Base-by-base conservation (phyloP, 345 rosid species). In the Brassica juncea region DNA sequence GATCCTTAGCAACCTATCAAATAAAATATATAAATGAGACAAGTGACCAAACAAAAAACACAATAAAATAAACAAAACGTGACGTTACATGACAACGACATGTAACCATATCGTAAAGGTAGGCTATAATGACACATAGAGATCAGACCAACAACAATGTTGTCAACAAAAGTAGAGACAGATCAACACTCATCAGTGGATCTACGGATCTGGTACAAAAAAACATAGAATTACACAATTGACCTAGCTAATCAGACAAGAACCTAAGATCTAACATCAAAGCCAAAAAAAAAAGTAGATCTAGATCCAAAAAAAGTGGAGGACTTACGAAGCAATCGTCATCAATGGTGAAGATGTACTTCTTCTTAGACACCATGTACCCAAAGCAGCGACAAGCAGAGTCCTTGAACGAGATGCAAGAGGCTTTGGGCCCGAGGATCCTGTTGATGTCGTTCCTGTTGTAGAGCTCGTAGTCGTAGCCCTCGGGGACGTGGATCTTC, bases 371-470 rank as follows among this genome's bases (percentile, higher is more conserved):
- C 34, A 94, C 87, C 99, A 94, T 92, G 82, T 89, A 94, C 3
- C 99, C 99, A 76, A 94, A 94, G 89, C 97, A 92, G 1, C 99
- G 91, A 69, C 99, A 94, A 72, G 97, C 97, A 15, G 97, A 92
- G 84, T 94, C 99, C 89, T 92, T 92, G 75, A 92, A 94, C 32
- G 99, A 94, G 69, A 94, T 94, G 76, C 99, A 94, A 10, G 93
- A 88, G n/a, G 99, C 97, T 89, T 87, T 94, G 1, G 99, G 97
- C 25, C 99, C 99, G 9, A 94, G 84, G 71, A 94, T 89, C 77
- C 86, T 81, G 82, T 94, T 91, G 27, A 94, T 92, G 31, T 94
- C 99, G 69, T 94, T 91, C 76, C 99, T 84, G 79, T 94, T 94
- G 78, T 91, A 92, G 15, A 94, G 97, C 81, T 92, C 99, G 73